Base-by-base conservation (phyloP, 345 rosid genomes). In the Jatropha curcas region DNA sequence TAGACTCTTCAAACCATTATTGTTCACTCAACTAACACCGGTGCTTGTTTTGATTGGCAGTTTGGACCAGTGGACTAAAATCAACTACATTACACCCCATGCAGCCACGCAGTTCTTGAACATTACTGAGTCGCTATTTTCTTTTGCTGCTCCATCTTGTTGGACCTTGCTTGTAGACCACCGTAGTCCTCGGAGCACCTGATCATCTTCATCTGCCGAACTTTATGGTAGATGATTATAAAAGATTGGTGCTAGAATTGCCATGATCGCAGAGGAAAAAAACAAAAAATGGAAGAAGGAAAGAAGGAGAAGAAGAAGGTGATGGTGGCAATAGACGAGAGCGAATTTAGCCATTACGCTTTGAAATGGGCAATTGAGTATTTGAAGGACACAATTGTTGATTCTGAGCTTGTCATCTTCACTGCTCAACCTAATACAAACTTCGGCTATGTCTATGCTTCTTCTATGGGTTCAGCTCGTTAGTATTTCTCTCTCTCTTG, bases 261-360 rank as follows among this genome's bases (percentile, higher is more conserved):
- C 17, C 2, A 39, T 20, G 1, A 63, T 13, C n/a, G 9, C 14
- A 24, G 6, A 12, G 59, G 50, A 67, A 24, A 22, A 4, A 13
- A 63, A 37, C 8, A 65, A 67, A 5, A 17, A 52, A 73, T 73
- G 82, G 85, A 73, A 35, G 62, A 71, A 63, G 82, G 74, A 61
- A 66, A 25, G 52, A 7, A 14, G 28, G 66, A 65, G 79, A 85
- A 79, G 85, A 88, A 81, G 91, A 84, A 84, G 72, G 88, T 89
- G 60, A 87, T 91, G 97, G 86, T 93, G 41, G 92, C 95, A 22
- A 83, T 91, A 1, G 98, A 91, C 57, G 93, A 89, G 6, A 93
- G 91, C 76, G 95, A 93, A 33, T 88, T 82, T 76, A 91, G 97
- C 72, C 78, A 78, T 76, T 51, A 70, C 39, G 95, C 98, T 52